These are phyloP conservation scores for Neonothopanus nambi DNA, from an alignment of 1,284 basidiomycete species.

Conservation along the genomic window DNA sequence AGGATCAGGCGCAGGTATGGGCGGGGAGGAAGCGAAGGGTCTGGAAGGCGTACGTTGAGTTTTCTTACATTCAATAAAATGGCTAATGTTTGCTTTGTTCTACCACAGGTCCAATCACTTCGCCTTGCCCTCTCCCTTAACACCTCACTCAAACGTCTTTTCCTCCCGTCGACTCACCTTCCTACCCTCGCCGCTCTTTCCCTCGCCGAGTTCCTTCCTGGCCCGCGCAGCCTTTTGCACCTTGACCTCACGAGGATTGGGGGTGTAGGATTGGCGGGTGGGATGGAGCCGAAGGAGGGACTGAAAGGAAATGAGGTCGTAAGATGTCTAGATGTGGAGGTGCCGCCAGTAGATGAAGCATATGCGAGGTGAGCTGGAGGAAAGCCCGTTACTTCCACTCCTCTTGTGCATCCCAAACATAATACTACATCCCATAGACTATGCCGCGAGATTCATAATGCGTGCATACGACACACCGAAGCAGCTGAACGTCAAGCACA, in stretches of 20 bases:
- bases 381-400: background rate
- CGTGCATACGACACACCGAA: slow-evolving; percentile 91
- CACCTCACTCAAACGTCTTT: slow-evolving; percentile 88
- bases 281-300: slow-evolving; percentile 88
- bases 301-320: slow-evolving; percentile 83
- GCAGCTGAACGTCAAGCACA: slow-evolving; percentile 60
- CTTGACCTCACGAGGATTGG: slow-evolving; percentile 75
- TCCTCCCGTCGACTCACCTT: slow-evolving; percentile 84
- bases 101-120: slow-evolving; percentile 70
- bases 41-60: slow-evolving; percentile 8
- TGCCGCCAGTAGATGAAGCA: slow-evolving; percentile 86
- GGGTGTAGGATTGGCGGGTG: slow-evolving; percentile 79
- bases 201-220: slow-evolving; percentile 94
- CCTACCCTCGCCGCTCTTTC: slow-evolving; percentile 89
- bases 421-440: slow-evolving; percentile 40
- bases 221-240: slow-evolving; percentile 33
- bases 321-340: slow-evolving; percentile 92
- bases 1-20: background rate
- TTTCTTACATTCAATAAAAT: background rate
- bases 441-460: slow-evolving; percentile 77
- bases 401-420: slow-evolving; percentile 13
- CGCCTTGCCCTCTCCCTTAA: slow-evolving; percentile 94
- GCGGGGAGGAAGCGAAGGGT: slow-evolving; percentile 1
- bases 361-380: slow-evolving; percentile 65
- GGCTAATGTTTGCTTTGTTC: background rate